Base-by-base conservation (phyloP, 2,329 filamentous ascomycete genomes). In the Sordariomycetes sp. region DNA sequence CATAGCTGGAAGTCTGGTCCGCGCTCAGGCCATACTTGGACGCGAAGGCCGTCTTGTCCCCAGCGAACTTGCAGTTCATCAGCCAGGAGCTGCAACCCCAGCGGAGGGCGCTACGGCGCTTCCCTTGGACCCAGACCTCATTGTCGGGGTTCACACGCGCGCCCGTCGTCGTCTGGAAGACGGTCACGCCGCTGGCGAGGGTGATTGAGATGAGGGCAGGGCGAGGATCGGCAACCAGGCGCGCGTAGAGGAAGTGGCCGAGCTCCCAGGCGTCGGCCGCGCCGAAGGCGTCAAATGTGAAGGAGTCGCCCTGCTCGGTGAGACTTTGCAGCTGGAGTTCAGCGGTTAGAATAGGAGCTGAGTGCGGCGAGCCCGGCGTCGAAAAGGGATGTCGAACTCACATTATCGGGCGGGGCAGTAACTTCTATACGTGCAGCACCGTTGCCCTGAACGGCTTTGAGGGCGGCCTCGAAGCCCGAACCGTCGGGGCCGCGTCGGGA, bases 71-170 rank as follows among this genome's bases (percentile, higher is more conserved):
- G 69, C 83, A 81, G 61, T 81, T 77, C 81, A 90, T 81, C 60
- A 82, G 80, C 86, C 87, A 92, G 3, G 85, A 87, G 62, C 80
- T 86, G 60, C 76, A 72, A 0, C 88, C 88, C 72, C 83, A 93
- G 11, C 89, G 75, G 57, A 90, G 72, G 7, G 90, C 89, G 0
- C 86, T 87, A 60, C 82, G 83, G 16, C 85, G 76, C 76, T 94
- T 93, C 37, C 89, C 77, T 43, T 77, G 71, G 24, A 89, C 85
- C 87, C 86, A 89, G 32, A 72, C 72, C 68, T 88, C 85, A 65
- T 89, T 87, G 69, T 93, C 89, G 0, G 88, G 86, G 60, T 79
- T 76, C 4, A 83, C 82, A 7, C 89, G 88, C 0, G 81, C 73
- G 48, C 87, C 81, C 0, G 85, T 87, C 3, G 81, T 82, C 59